phyloP scores from a whole-genome alignment of 768 basidiomycete genomes.

The Leucosporidium yakuticum region DNA sequence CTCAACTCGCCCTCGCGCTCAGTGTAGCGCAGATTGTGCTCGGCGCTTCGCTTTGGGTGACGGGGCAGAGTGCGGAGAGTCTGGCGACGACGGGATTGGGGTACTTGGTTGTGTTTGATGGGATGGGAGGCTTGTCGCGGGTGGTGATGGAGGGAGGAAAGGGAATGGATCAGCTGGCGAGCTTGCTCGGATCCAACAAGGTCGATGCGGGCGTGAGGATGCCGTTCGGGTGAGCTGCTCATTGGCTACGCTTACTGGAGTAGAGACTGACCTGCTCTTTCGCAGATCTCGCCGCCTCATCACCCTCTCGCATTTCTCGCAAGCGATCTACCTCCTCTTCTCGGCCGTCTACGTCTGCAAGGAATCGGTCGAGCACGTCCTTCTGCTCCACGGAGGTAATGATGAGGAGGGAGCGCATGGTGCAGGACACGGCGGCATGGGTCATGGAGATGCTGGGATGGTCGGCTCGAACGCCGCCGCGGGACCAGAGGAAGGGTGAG shows the following conservation, averaged over 20 bases:
- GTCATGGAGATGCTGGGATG: constrained; percentile 28
- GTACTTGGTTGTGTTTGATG: constrained; percentile 94
- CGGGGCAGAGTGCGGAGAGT: constrained; percentile 80
- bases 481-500: constrained; percentile 5
- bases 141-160: constrained; percentile 33
- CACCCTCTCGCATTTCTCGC: constrained; percentile 58
- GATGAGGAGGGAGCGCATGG: constrained; percentile 32
- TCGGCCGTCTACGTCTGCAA: constrained; percentile 93
- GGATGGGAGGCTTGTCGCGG: constrained; percentile 20
- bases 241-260: constrained; percentile 42
- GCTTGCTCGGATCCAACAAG: constrained; percentile 46
- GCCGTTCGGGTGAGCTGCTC: constrained; percentile 58
- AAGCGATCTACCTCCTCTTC: constrained; percentile 89
- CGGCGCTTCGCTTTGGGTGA: constrained; percentile 67
- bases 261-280: not conserved
- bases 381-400: constrained; percentile 49
- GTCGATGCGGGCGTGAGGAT: constrained; percentile 42
- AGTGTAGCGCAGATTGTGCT: constrained; percentile 42
- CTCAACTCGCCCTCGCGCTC: constrained; percentile 17
- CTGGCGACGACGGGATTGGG: constrained; percentile 83
- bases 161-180: constrained; percentile 42
- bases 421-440: constrained; percentile 34
- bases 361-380: constrained; percentile 86
- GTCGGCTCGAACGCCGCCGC: not conserved
- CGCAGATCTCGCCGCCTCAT: constrained; percentile 36